These are phyloP conservation scores for Diaporthe helianthi DNA, from an alignment of 2,329 filamentous ascomycete species.

Conservation along the genomic window DNA sequence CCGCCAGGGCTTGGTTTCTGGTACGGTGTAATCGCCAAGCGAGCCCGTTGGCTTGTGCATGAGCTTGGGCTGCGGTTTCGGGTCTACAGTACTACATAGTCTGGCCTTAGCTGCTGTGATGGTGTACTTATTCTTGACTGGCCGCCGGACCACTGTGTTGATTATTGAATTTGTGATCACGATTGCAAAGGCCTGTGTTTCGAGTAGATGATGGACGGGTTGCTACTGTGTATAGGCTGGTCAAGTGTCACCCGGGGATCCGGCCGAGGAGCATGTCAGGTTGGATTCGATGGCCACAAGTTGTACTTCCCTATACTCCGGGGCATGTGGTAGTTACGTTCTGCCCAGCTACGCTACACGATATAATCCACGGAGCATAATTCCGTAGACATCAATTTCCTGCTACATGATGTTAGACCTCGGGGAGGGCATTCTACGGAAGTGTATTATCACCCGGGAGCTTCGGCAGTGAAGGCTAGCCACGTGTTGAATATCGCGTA, in stretches of 20 bases:
- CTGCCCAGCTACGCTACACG: background rate
- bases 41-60: background rate
- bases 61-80: background rate
- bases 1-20: background rate
- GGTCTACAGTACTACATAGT: too few relatives aligned
- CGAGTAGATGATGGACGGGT: too few relatives aligned
- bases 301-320: too few relatives aligned
- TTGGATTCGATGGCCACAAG: background rate
- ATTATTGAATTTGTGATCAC: background rate
- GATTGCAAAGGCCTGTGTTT: background rate
- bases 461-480: background rate
- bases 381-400: background rate
- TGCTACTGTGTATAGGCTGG: too few relatives aligned
- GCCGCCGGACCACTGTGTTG: too few relatives aligned
- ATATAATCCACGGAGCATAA: background rate
- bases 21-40: background rate
- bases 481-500: background rate
- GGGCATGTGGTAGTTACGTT: background rate
- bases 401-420: too few relatives aligned
- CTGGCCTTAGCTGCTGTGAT: background rate
- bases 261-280: background rate
- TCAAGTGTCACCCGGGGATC: background rate
- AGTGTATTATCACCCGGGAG: too few relatives aligned
- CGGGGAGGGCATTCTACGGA: background rate
- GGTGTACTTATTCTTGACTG: background rate